Percentiles rank a stretch among this genome's conserved stretches.
Conservation (phyloP, 768 basidiomycete species). For the Leccinum disarticulatum region DNA sequence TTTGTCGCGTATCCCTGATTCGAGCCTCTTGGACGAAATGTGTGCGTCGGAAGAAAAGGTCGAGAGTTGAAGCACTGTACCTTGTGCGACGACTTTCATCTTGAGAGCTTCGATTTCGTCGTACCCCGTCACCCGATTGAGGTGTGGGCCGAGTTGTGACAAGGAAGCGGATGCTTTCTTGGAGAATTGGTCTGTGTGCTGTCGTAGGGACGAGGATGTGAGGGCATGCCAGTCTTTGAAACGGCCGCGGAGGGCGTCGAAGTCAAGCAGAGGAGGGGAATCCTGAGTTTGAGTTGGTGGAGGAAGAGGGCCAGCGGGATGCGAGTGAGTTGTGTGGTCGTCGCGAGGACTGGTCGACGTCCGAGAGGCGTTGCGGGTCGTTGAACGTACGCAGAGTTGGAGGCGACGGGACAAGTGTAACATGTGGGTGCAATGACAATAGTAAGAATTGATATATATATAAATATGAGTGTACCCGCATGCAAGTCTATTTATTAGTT, state of each 20-base stretch:
- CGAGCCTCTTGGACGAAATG: conserved; percentile 56
- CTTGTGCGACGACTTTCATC: conserved; percentile 73
- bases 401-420: conserved; percentile 15
- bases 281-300: conserved; percentile 2
- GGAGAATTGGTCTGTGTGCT: conserved; percentile 59
- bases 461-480: neutral
- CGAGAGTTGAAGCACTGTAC: conserved; percentile 43
- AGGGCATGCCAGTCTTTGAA: conserved; percentile 48
- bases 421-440: conserved; percentile 11
- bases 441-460: conserved; percentile 4
- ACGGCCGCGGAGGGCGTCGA: conserved; percentile 37
- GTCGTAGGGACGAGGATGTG: conserved; percentile 39
- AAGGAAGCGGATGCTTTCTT: conserved; percentile 56
- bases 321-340: neutral
- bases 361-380: neutral
- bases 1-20: conserved; percentile 65
- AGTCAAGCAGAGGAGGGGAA: conserved; percentile 9
- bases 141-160: conserved; percentile 69
- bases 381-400: neutral
- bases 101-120: conserved; percentile 85
- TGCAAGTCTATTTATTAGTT: conserved; percentile 21
- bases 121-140: conserved; percentile 92
- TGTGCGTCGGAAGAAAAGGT: conserved; percentile 1
- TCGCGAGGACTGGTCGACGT: neutral
- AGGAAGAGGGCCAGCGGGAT: neutral